A percentile compares a stretch with the other conserved stretches of the same genome.
Evolutionary conservation across 2,329 filamentous ascomycete genomes (phyloP).

Genomic region (Colletotrichum graminicola): DNA sequence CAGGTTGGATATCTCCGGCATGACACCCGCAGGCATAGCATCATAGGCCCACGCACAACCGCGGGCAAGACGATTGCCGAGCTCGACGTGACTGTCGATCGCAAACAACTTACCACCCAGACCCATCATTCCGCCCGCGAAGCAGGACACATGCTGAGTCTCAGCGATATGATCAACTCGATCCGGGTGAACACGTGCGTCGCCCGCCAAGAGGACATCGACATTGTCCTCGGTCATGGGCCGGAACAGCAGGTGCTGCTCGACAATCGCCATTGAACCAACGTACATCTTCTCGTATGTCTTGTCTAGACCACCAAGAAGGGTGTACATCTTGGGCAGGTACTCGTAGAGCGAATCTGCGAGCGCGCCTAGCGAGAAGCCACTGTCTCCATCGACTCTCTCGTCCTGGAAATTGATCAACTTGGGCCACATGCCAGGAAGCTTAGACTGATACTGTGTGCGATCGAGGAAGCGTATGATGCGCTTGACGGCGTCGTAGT

Average conservation of each 20-base stretch:
- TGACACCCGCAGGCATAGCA: constrained; percentile 61
- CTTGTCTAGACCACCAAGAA: constrained; percentile 67
- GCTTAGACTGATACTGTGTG: constrained; percentile 72
- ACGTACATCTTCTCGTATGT: constrained; percentile 70
- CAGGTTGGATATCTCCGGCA: constrained; percentile 63
- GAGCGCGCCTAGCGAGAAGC: constrained; percentile 54
- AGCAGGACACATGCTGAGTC: constrained; percentile 63
- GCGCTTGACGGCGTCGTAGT: constrained; percentile 77
- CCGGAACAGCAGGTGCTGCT: constrained; percentile 70
- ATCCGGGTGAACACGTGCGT: constrained; percentile 44
- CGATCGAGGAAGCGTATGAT: constrained; percentile 76
- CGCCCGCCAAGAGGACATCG: constrained; percentile 69
- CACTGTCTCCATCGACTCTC: constrained; percentile 49
- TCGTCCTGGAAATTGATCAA: constrained; percentile 68
- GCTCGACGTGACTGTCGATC: constrained; percentile 55
- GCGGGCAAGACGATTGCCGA: constrained; percentile 59
- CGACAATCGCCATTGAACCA: constrained; percentile 65
- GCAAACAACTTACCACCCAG: constrained; percentile 60
- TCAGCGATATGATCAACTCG: constrained; percentile 46
- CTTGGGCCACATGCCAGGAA: constrained; percentile 82
- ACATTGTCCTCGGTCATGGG: constrained; percentile 73
- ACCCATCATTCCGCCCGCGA: constrained; percentile 64
- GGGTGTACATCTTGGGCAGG: constrained; percentile 61
- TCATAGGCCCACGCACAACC: constrained; percentile 67
- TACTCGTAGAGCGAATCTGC: constrained; percentile 59